Base-by-base conservation (phyloP, 1,284 basidiomycete species). In the Schizophyllum amplum region DNA sequence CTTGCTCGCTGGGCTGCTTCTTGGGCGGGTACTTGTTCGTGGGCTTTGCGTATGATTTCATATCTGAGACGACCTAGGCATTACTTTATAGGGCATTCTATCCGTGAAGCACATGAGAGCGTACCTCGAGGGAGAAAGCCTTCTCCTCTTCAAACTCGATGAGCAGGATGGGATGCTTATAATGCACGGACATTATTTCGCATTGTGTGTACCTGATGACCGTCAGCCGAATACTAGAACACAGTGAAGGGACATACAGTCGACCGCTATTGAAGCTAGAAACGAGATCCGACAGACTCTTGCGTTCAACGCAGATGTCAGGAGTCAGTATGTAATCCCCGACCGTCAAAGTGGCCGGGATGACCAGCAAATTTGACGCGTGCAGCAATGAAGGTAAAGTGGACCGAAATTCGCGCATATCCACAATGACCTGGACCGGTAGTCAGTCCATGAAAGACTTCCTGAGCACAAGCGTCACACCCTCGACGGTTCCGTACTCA, bases 101-200 rank as follows among this genome's bases (percentile, higher is more conserved):
- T n/a, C n/a, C n/a, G n/a, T n/a, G n/a, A n/a, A n/a, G n/a, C n/a
- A n/a, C n/a, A n/a, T n/a, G 42, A 13, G 6, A 33, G 70, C 79
- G 59, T 65, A 92, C 93, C 70, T 92, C 86, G 13, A 98, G 77
- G 0, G 92, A 91, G 70, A 98, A 99, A 0, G 92, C 86, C 66
- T 96, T 97, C 70, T 97, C 90, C 71, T 98, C 93, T 66, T 98
- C 96, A 64, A 99, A 99, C 68, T 99, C 96, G 65, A 99, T 98
- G n/a, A 99, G 78, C 15, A 99, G 75, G 55, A 99, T 83, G 0
- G 95, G 94, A 49, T 90, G 87, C 72, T 94, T 95, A 73, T 98
- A 99, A 69, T 98, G 90, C 4, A 90, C 87, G 0, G 90, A 94
- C 96, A 99, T 98, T 20, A 93, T 71, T 72, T 99, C 96, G 73